Conservation (phyloP, 1,139 yeast species). For the Petasospora fabianii region DNA sequence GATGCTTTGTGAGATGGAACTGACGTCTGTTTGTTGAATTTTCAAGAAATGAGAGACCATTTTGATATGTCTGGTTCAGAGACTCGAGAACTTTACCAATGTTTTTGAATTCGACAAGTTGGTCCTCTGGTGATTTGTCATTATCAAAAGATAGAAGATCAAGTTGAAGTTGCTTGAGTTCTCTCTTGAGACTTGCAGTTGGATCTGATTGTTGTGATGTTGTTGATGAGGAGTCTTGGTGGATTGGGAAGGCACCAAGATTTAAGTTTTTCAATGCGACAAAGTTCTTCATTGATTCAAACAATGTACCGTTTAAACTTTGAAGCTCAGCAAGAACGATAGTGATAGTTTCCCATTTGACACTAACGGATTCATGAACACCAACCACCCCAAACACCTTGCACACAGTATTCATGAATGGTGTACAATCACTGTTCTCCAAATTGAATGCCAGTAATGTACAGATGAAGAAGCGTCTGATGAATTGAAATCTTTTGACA, state of each 20-base stretch:
- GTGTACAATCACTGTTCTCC: not conserved
- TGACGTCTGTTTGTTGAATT: slow-evolving; percentile 15
- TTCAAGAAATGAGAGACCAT: slow-evolving; percentile 13
- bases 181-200: slow-evolving; percentile 13
- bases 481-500: slow-evolving; percentile 33
- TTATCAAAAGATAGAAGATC: slow-evolving; percentile 15
- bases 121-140: slow-evolving; percentile 13
- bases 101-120: slow-evolving; percentile 15
- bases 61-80: slow-evolving; percentile 13
- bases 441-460: slow-evolving; percentile 35
- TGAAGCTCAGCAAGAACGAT: slow-evolving; percentile 1
- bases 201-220: slow-evolving; percentile 5
- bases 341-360: slow-evolving; percentile 2
- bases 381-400: not conserved
- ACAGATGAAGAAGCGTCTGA: slow-evolving; percentile 40
- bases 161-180: slow-evolving; percentile 18
- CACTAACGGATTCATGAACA: not conserved
- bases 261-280: slow-evolving; percentile 1
- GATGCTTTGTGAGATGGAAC: slow-evolving; percentile 16
- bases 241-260: slow-evolving; percentile 3
- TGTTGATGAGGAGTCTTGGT: not conserved
- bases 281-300: slow-evolving; percentile 8
- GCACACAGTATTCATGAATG: slow-evolving; percentile 1
- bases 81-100: slow-evolving; percentile 16
- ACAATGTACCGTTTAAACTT: not conserved